Evolutionary conservation across 140 eudicot species (phyloP).

Genomic region (Anethum foeniculum): DNA sequence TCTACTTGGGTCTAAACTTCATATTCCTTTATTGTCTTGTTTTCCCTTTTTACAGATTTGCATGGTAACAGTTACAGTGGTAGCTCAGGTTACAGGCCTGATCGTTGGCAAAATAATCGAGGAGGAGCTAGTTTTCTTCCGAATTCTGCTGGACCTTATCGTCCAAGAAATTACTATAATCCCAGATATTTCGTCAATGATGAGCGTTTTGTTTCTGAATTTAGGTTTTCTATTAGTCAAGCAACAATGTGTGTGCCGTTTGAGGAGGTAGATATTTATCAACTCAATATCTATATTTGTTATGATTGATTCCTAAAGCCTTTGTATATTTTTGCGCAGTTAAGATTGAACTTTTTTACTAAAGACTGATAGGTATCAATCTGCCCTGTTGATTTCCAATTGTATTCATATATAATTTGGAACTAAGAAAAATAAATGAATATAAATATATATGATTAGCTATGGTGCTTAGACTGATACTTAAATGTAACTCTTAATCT

Average conservation of each 20-base stretch:
- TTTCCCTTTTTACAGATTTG: constrained; percentile 38
- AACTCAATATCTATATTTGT: no score
- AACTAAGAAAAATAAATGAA: no score
- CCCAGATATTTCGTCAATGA: constrained; percentile 45
- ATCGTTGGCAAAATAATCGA: constrained; percentile 80
- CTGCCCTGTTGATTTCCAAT: no score
- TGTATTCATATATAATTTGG: no score
- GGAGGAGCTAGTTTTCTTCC: constrained; percentile 72
- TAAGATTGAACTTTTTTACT: no score
- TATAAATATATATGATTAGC: no score
- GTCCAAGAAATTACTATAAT: constrained; percentile 59
- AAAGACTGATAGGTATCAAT: no score
- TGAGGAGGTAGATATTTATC: constrained; percentile 57
- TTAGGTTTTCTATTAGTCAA: constrained; percentile 87
- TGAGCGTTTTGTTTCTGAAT: constrained; percentile 94
- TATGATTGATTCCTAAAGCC: neutral
- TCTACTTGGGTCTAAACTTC: no score
- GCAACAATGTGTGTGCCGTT: constrained; percentile 62
- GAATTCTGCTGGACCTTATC: constrained; percentile 77
- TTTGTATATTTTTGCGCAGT: neutral
- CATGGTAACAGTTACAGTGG: constrained; percentile 54
- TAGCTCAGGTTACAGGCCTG: constrained; percentile 78
- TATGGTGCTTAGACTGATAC: no score
- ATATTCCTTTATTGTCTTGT: neutral
- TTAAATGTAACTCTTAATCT: no score